Evolutionary conservation across 305 asterid species (phyloP), one percentile per base, ranked within the genome.

Genomic region (Ajuga reptans): DNA sequence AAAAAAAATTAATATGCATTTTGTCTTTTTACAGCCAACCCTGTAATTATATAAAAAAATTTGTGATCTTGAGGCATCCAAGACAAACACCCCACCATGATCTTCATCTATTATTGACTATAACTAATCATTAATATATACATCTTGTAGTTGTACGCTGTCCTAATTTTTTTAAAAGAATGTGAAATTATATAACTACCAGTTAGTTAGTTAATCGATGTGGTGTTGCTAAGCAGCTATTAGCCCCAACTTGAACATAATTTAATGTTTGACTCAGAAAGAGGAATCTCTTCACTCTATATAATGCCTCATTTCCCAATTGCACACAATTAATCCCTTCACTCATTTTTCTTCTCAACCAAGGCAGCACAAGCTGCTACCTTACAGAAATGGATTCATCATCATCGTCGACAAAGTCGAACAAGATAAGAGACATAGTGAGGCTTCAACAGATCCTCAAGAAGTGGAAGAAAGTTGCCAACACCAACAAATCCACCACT

Each of bases 361-460:
- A 24, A 8, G 7, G 16, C 36, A 31, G 36, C 36, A 31, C 36
- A 31, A 31, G 0, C 27, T 21, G 27, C 27, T 21, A 21, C 1
- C 24, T 37, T 10, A 15, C 10, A 56, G 9, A 59, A 14, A 80
- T 83, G 87, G 87, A 82, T 72, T 66, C 85, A 57, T 64, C 78
- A 61, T n/a, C n/a, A n/a, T n/a, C n/a, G n/a, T 47, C 84, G 31
- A 77, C 78, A 69, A 85, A 83, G 76, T 80, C 89, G 4, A 86
- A 88, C 87, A 88, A 90, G 84, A 90, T 88, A 53, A 85, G 90
- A 60, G 92, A 90, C 29, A 88, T 90, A 52, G 95, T 88, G 17
- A 82, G 93, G 82, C 95, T 90, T 41, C 97, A 88, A 67, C 97
- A 88, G 71, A 75, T 90, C 75, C 85, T 90, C 66, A 90, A 88